Evolutionary conservation across 2,329 filamentous ascomycete genomes (phyloP).

Genomic region (Colletotrichum tabaci): DNA sequence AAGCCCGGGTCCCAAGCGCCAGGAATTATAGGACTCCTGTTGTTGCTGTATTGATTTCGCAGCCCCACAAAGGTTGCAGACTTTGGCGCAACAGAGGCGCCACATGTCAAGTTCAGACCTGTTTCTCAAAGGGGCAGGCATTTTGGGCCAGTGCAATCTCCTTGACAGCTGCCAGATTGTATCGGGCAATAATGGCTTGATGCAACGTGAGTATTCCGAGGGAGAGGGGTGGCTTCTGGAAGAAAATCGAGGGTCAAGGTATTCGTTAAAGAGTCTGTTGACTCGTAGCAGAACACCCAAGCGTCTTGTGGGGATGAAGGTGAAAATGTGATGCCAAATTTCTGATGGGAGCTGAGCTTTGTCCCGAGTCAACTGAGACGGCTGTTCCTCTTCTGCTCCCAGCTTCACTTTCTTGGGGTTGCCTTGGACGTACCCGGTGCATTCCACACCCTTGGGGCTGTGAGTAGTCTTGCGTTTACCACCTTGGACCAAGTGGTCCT

Average conservation of each 20-base stretch:
- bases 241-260: conserved; percentile 66
- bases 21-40: conserved; percentile 57
- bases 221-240: conserved; percentile 46
- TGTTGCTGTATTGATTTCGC: conserved; percentile 47
- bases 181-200: conserved; percentile 67
- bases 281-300: conserved; percentile 77
- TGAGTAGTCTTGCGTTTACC: conserved; percentile 29
- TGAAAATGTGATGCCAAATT: conserved; percentile 80
- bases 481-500: background rate
- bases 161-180: conserved; percentile 80
- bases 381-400: background rate
- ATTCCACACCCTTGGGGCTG: background rate
- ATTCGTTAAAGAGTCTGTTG: conserved; percentile 76
- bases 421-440: background rate
- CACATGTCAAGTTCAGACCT: conserved; percentile 84
- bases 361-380: background rate
- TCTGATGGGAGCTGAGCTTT: conserved; percentile 55
- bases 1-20: conserved; percentile 73
- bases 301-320: conserved; percentile 73
- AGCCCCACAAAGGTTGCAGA: conserved; percentile 78
- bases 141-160: conserved; percentile 73
- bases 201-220: conserved; percentile 47
- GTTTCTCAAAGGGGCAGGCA: conserved; percentile 77
- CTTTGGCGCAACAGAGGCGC: conserved; percentile 73
- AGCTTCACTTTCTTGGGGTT: conserved; percentile 21